These are phyloP conservation scores for Xylariaceae sp. DNA, from an alignment of 2,329 filamentous ascomycete genomes.

Conservation along the genomic window DNA sequence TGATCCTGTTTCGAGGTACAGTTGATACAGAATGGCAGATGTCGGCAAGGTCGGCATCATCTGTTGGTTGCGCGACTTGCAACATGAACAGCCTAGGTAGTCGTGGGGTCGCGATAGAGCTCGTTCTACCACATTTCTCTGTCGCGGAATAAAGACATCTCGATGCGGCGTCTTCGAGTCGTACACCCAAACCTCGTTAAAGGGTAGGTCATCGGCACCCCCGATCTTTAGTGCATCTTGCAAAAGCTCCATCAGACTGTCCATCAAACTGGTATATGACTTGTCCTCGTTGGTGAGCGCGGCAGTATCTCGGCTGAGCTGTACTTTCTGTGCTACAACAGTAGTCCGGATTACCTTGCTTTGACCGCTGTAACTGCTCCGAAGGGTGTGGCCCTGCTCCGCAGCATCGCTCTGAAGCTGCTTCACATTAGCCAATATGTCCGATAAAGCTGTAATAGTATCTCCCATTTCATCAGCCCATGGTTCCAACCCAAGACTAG, in stretches of 20 bases:
- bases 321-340: constrained; percentile 75
- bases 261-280: constrained; percentile 63
- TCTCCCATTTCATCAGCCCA: constrained; percentile 28
- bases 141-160: constrained; percentile 71
- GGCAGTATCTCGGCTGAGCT: constrained; percentile 71
- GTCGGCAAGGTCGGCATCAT: constrained; percentile 61
- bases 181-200: constrained; percentile 73
- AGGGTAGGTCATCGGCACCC: constrained; percentile 43
- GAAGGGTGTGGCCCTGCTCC: constrained; percentile 47
- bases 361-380: constrained; percentile 71
- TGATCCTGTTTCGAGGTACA: constrained; percentile 73
- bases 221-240: constrained; percentile 32
- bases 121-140: constrained; percentile 66
- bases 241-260: constrained; percentile 49
- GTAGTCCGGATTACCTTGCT: constrained; percentile 70
- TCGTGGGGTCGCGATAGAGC: constrained; percentile 70
- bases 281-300: constrained; percentile 67
- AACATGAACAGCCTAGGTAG: constrained; percentile 72
- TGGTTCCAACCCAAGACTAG: constrained; percentile 30
- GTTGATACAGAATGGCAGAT: constrained; percentile 70
- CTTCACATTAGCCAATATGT: constrained; percentile 42
- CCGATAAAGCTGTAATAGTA: constrained; percentile 31
- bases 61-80: constrained; percentile 43
- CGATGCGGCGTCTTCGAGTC: constrained; percentile 65
- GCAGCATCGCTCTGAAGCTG: constrained; percentile 41